Evolutionary conservation across 2,329 filamentous ascomycete genomes (phyloP).

Genomic region (Xylaria sp.): DNA sequence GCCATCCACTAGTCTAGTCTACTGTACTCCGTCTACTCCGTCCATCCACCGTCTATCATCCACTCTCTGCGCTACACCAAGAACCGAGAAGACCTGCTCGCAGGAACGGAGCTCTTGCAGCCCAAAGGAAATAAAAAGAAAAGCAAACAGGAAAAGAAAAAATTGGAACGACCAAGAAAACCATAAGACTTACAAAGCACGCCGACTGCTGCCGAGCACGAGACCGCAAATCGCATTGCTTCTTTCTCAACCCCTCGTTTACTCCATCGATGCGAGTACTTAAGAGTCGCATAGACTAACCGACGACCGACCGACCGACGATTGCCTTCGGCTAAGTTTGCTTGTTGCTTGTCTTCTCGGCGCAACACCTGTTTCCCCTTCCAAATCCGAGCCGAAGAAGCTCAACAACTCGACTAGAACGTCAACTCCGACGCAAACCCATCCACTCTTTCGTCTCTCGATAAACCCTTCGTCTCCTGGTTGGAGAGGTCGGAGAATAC

Average conservation of each 20-base stretch:
- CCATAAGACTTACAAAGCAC: constrained; percentile 10
- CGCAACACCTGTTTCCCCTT: neutral
- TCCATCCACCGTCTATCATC: neutral
- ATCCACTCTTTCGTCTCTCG: neutral
- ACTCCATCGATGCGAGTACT: constrained; percentile 2
- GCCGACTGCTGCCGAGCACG: constrained; percentile 14
- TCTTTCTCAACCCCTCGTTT: constrained; percentile 16
- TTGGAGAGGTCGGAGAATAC: neutral
- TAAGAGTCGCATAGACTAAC: constrained; percentile 9
- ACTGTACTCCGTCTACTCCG: constrained; percentile 3
- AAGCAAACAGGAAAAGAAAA: constrained; percentile 30
- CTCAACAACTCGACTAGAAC: neutral
- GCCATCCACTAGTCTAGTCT: neutral
- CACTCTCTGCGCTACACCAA: neutral
- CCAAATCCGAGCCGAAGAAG: neutral
- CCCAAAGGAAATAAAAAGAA: neutral
- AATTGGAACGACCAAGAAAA: constrained; percentile 15
- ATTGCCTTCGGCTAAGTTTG: neutral
- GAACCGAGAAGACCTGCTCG: constrained; percentile 7
- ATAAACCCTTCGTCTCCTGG: too few relatives aligned
- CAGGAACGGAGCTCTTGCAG: constrained; percentile 4
- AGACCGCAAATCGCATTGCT: constrained; percentile 14
- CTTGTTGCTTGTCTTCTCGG: neutral
- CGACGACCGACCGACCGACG: neutral
- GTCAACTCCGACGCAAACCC: neutral